Evolutionary conservation across 768 basidiomycete genomes (phyloP), one percentile per base, ranked within the genome.

Genomic region (Phaffia australis): DNA sequence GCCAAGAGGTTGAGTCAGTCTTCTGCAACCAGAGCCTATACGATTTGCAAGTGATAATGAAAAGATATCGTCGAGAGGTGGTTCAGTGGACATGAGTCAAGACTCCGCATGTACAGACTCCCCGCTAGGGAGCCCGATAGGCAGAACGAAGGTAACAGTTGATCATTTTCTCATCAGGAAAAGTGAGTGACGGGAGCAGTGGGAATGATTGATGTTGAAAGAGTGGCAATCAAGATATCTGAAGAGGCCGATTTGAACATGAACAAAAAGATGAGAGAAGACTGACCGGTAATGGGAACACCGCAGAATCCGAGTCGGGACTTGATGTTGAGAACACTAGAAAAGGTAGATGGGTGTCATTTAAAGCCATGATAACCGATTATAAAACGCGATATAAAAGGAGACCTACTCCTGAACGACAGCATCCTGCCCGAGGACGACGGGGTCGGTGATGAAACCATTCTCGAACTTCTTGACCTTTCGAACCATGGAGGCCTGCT

Each of bases 391-490:
- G 21, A 48, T 63, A 16, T 30, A 32, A n/a, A 2, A 21, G 15
- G 18, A 18, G 18, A 73, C 73, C 72, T 69, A 74, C 73, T 97
- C 88, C 69, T 86, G 87, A 35, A 94, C 89, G 51, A 80, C 78
- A 71, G 88, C 82, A 29, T 81, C 75, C 0, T 92, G 90, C 15
- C 86, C 84, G 35, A 98, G 80, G 61, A 91, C 89, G 69, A 97
- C 82, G 18, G 95, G 95, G 71, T 95, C 90, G 61, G 88, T 83
- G 77, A 98, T 99, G 79, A 98, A 98, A 6, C 95, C 95, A 74
- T 98, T 99, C 78, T 98, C 94, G 75, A 93, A 94, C 73, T 93
- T 86, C 78, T 99, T 99, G 35, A 98, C 95, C 52, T 89, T 88
- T 70, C 89, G 87, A 72, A 98, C 90, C 93, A 98, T 98, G 50